These are phyloP conservation scores for Chlamydomonas schloesseri DNA, from an alignment of 139 green algal genomes.

Conservation along the genomic window DNA sequence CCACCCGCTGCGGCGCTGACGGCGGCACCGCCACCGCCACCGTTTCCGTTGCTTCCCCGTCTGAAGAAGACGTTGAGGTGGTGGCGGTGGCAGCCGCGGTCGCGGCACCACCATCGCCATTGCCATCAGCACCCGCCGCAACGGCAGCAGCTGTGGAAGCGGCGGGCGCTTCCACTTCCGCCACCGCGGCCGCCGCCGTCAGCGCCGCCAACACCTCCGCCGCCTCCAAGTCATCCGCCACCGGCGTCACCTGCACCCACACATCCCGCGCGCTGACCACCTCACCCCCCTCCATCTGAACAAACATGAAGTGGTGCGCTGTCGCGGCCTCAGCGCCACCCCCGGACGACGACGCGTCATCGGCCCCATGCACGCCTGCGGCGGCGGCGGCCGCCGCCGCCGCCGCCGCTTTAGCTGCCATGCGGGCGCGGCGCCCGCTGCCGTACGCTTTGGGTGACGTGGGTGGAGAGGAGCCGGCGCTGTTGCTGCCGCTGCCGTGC, in stretches of 20 bases:
- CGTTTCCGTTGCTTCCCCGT: too few species aligned
- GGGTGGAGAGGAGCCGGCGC: not conserved
- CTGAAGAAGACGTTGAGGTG: too few species aligned
- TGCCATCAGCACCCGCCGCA: not conserved
- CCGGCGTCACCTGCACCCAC: slow-evolving; percentile 51
- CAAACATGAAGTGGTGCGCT: slow-evolving; percentile 60
- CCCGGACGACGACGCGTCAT: too few species aligned
- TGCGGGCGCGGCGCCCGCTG: not conserved
- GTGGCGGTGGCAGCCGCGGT: too few species aligned
- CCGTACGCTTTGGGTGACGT: not conserved
- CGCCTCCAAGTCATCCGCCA: not conserved
- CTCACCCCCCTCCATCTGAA: slow-evolving; percentile 48
- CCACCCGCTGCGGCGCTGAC: not conserved
- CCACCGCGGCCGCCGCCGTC: not conserved
- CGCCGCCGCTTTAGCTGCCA: not conserved
- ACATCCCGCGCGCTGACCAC: slow-evolving; percentile 50
- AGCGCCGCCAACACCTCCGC: not conserved
- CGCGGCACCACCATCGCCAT: not conserved
- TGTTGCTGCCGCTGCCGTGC: not conserved
- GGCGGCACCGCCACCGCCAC: not conserved
- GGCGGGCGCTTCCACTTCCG: not conserved
- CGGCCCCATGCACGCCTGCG: too few species aligned
- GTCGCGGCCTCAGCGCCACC: not conserved
- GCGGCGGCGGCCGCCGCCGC: not conserved
- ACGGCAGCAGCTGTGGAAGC: not conserved